phyloP scores from a whole-genome alignment of 164 flowering plant genomes.

The Tetracentron sinense region DNA sequence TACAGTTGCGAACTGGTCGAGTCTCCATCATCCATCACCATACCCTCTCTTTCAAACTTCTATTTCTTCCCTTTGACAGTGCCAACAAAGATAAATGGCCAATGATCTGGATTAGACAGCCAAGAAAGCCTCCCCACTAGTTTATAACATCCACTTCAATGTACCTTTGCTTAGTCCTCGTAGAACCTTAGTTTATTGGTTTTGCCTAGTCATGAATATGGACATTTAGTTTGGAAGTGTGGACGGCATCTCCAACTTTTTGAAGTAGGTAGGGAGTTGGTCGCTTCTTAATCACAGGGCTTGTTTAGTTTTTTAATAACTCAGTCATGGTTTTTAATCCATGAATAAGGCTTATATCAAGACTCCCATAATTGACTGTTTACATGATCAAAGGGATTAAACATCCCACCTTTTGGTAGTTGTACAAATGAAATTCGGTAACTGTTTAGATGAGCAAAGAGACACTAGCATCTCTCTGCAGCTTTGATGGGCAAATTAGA shows the following conservation, averaged over 20 bases:
- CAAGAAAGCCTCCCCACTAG: no score
- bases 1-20: no score
- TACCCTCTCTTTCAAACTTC: no score
- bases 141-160: no score
- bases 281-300: neutral
- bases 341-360: neutral
- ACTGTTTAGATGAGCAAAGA: no score
- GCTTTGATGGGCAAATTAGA: neutral
- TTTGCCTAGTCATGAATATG: neutral
- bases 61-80: no score
- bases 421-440: neutral
- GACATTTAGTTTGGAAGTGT: neutral
- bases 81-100: no score
- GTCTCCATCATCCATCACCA: no score
- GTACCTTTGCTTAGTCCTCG: no score
- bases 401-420: neutral
- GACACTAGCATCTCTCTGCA: neutral
- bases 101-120: no score
- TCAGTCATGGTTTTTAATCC: neutral
- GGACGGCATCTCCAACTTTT: neutral
- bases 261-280: neutral
- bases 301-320: no score
- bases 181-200: neutral
- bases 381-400: neutral
- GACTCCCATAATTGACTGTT: neutral